A percentile compares a stretch with the other conserved stretches of the same genome.
phyloP scores from a whole-genome alignment of 2,329 filamentous ascomycete species.

The Dactylonectria estremocensis region DNA sequence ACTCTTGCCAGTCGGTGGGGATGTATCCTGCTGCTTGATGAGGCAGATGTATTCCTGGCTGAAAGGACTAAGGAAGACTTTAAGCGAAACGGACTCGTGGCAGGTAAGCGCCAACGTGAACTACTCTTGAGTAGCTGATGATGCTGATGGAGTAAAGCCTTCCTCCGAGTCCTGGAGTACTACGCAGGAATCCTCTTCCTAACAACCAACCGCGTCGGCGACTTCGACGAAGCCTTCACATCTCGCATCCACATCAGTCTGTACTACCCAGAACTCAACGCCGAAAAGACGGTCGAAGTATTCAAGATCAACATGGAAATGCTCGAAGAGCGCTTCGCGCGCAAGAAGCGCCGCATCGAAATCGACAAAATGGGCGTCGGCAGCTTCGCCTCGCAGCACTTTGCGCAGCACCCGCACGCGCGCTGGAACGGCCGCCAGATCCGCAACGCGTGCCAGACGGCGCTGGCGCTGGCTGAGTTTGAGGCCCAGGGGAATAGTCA shows the following conservation, averaged over 20 bases:
- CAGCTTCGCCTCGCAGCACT: not conserved
- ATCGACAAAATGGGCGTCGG: slow-evolving; percentile 16
- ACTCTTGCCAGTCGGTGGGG: slow-evolving; percentile 25
- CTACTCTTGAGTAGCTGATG: not conserved
- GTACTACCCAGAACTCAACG: slow-evolving; percentile 26
- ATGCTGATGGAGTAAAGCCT: slow-evolving; percentile 3
- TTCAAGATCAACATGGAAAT: slow-evolving; percentile 35
- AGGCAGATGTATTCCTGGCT: slow-evolving; percentile 26
- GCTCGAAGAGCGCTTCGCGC: slow-evolving; percentile 37
- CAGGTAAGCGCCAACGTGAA: not conserved
- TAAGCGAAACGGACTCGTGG: slow-evolving; percentile 25
- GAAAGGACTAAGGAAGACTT: slow-evolving; percentile 23
- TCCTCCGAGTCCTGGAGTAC: slow-evolving; percentile 26
- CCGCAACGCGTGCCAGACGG: slow-evolving; percentile 36
- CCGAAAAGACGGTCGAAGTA: slow-evolving; percentile 13
- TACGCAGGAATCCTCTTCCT: slow-evolving; percentile 29
- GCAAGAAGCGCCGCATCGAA: slow-evolving; percentile 10
- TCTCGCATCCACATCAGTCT: slow-evolving; percentile 52
- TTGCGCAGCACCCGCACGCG: not conserved
- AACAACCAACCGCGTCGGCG: slow-evolving; percentile 27
- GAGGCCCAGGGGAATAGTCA: slow-evolving; percentile 17
- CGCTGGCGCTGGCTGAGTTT: slow-evolving; percentile 25
- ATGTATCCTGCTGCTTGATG: slow-evolving; percentile 30
- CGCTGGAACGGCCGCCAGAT: slow-evolving; percentile 54
- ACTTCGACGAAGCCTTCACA: slow-evolving; percentile 40